These are phyloP conservation scores for Lactarius psammicola DNA, from an alignment of 768 basidiomycete genomes.

Conservation along the genomic window DNA sequence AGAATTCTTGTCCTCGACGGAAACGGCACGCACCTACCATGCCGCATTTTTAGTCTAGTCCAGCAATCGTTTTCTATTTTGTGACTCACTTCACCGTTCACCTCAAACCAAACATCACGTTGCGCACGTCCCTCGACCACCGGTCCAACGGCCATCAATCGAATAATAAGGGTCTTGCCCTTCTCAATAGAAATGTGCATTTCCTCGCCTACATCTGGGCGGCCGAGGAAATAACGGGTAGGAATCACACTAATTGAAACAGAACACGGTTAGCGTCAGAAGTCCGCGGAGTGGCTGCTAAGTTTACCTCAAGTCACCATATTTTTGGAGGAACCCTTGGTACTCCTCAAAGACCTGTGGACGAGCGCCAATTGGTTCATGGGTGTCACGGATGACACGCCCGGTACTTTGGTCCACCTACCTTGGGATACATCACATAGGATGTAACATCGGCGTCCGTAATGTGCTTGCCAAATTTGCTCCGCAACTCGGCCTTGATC, in stretches of 20 bases:
- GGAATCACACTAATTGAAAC: slow-evolving; percentile 72
- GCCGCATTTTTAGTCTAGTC: slow-evolving; percentile 11
- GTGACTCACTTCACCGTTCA: slow-evolving; percentile 81
- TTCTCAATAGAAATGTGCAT: slow-evolving; percentile 95
- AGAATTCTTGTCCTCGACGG: slow-evolving; percentile 95
- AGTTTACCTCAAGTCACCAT: slow-evolving; percentile 82
- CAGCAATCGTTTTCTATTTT: slow-evolving; percentile 6
- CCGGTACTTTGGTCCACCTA: slow-evolving; percentile 32
- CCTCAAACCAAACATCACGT: slow-evolving; percentile 98
- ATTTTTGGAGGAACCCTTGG: slow-evolving; percentile 92
- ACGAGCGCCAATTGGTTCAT: slow-evolving; percentile 1
- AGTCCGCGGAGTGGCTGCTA: slow-evolving; percentile 21
- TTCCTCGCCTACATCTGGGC: slow-evolving; percentile 90
- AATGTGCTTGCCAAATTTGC: slow-evolving; percentile 95
- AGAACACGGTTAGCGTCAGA: slow-evolving; percentile 15
- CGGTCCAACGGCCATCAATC: slow-evolving; percentile 92
- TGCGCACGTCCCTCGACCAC: slow-evolving; percentile 89
- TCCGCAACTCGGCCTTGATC: slow-evolving; percentile 88
- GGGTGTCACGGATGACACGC: not conserved
- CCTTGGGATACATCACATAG: slow-evolving; percentile 99
- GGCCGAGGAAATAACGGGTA: slow-evolving; percentile 95
- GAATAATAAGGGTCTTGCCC: slow-evolving; percentile 95
- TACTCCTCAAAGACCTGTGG: slow-evolving; percentile 93
- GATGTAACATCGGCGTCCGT: slow-evolving; percentile 90
- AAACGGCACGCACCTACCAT: slow-evolving; percentile 82